Percentiles rank a stretch among this genome's conserved stretches.
Conservation (phyloP, 257 asterid species). For the Salvia splendens region DNA sequence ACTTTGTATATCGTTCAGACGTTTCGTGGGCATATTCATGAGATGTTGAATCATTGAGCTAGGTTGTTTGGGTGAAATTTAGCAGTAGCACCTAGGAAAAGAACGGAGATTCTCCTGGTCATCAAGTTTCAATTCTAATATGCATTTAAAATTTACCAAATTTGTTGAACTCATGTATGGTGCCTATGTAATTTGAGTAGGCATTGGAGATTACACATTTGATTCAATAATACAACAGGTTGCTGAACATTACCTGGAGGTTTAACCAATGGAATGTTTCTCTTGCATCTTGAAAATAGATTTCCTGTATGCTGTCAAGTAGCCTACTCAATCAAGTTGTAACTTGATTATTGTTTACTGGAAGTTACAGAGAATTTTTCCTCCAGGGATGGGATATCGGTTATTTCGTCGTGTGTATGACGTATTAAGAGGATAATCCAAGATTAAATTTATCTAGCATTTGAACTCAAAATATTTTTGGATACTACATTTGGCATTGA, state of each 20-base stretch:
- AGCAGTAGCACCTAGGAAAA: background rate
- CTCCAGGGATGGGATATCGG: background rate
- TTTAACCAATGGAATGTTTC: background rate
- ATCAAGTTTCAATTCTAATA: background rate
- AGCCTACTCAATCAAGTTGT: background rate
- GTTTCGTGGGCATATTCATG: background rate
- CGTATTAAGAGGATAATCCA: background rate
- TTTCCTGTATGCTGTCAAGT: background rate
- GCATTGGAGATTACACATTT: too few species aligned
- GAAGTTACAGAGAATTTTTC: background rate
- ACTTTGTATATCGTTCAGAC: background rate
- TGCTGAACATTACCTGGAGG: background rate
- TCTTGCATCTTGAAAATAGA: background rate
- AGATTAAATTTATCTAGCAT: constrained; percentile 1
- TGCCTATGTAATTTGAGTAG: too few species aligned
- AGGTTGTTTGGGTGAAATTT: background rate
- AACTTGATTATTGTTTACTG: background rate
- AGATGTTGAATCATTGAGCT: background rate
- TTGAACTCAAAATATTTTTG: too few species aligned
- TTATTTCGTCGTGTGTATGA: background rate
- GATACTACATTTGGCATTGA: background rate
- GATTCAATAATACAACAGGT: too few species aligned
- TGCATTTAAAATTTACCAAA: background rate
- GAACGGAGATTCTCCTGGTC: background rate
- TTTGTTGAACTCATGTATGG: background rate